These are phyloP conservation scores for Ganoderma lucidum DNA, from an alignment of 1,284 basidiomycete species.

Conservation along the genomic window DNA sequence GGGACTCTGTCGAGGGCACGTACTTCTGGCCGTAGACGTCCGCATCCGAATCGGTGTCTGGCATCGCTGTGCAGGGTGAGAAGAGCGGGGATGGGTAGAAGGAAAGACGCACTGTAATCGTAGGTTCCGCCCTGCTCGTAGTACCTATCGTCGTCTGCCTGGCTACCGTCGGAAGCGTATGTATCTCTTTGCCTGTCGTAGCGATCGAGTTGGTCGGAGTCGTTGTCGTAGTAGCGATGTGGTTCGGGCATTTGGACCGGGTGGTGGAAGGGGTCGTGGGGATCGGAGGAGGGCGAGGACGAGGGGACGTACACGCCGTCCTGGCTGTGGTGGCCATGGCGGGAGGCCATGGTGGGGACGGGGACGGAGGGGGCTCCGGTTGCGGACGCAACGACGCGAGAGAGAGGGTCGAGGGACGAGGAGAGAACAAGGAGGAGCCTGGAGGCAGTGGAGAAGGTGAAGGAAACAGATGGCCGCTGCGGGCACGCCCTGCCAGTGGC, in stretches of 20 bases:
- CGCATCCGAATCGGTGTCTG: conserved; percentile 79
- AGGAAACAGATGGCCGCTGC: conserved; percentile 10
- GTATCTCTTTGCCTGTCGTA: conserved; percentile 64
- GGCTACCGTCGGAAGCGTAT: conserved; percentile 76
- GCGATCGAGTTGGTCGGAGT: conserved; percentile 73
- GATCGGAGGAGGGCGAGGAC: conserved; percentile 43
- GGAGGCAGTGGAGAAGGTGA: conserved; percentile 6
- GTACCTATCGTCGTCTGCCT: conserved; percentile 63
- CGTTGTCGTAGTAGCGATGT: conserved; percentile 76
- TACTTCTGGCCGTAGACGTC: conserved; percentile 76
- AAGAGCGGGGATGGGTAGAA: conserved; percentile 32
- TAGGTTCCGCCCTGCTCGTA: conserved; percentile 71
- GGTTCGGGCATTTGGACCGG: conserved; percentile 38
- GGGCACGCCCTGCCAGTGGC: conserved; percentile 2
- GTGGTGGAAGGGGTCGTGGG: conserved; percentile 61
- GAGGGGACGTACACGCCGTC: conserved; percentile 45
- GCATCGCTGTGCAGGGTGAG: conserved; percentile 52
- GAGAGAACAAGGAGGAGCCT: neutral
- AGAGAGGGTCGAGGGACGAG: conserved; percentile 3
- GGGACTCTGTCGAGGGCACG: conserved; percentile 75
- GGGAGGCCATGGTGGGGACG: conserved; percentile 38
- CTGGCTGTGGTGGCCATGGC: conserved; percentile 42
- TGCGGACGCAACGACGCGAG: conserved; percentile 26
- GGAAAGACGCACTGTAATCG: conserved; percentile 54
- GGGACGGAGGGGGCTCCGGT: conserved; percentile 30